Conservation (phyloP, 1,284 basidiomycete species). For the Microbotryum lychnidis-dioicae region DNA sequence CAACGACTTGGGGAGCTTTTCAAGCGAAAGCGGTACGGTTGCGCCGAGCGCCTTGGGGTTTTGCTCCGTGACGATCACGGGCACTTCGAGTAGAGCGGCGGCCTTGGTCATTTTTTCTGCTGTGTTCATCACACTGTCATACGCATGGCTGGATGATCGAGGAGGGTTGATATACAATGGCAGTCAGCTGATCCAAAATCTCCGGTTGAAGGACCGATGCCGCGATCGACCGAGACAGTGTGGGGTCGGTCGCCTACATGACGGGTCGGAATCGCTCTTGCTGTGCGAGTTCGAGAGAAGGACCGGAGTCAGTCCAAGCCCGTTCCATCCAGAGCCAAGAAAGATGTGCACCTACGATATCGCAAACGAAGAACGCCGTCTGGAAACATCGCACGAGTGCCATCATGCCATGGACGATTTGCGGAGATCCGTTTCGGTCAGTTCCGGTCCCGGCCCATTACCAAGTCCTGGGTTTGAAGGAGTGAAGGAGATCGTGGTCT, state of each 20-base stretch:
- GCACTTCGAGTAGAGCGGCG: constrained; percentile 48
- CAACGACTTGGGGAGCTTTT: constrained; percentile 51
- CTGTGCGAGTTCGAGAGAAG: not conserved
- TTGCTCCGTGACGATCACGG: constrained; percentile 73
- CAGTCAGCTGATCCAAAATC: constrained; percentile 47
- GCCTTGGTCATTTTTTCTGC: constrained; percentile 55
- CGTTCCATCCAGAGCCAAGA: too few relatives aligned
- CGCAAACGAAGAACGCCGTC: constrained; percentile 67
- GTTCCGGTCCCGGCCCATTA: too few relatives aligned
- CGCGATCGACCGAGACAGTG: not conserved
- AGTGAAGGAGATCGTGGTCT: too few relatives aligned
- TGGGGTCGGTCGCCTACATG: constrained; percentile 5
- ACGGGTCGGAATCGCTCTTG: constrained; percentile 33
- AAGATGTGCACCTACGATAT: constrained; percentile 40
- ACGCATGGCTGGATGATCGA: constrained; percentile 45
- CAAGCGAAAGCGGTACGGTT: constrained; percentile 57
- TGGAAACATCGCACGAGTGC: not conserved
- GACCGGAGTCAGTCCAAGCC: not conserved
- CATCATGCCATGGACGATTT: not conserved
- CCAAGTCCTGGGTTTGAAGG: too few relatives aligned
- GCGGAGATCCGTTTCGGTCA: too few relatives aligned
- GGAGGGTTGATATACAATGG: constrained; percentile 42
- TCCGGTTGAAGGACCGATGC: not conserved
- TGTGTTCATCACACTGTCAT: constrained; percentile 59
- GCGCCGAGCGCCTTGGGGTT: constrained; percentile 67